Conservation (phyloP, 257 asterid species). For the Gardenia jasminoides region DNA sequence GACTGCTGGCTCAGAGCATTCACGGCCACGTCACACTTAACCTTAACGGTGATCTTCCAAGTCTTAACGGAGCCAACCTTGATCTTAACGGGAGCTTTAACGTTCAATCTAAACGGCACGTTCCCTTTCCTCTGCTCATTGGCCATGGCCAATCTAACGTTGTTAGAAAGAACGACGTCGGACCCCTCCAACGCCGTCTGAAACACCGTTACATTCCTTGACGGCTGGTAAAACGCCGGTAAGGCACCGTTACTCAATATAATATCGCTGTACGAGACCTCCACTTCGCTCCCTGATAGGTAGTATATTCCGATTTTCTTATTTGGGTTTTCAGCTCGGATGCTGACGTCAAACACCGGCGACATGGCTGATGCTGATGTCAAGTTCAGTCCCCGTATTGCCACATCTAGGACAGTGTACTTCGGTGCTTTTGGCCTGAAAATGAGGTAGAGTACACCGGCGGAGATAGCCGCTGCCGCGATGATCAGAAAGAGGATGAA, state of each 20-base stretch:
- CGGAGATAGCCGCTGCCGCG: slow-evolving; percentile 52
- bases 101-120: slow-evolving; percentile 53
- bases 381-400: slow-evolving; percentile 49
- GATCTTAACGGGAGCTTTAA: slow-evolving; percentile 59
- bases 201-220: slow-evolving; percentile 59
- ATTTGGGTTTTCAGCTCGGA: slow-evolving; percentile 70
- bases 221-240: slow-evolving; percentile 71
- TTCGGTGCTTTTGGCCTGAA: slow-evolving; percentile 66
- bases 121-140: slow-evolving; percentile 34
- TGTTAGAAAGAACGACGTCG: slow-evolving; percentile 42
- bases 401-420: slow-evolving; percentile 43
- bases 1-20: slow-evolving; percentile 44
- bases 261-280: slow-evolving; percentile 35
- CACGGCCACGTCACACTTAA: slow-evolving; percentile 65
- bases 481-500: slow-evolving; percentile 42
- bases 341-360: slow-evolving; percentile 62
- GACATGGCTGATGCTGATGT: slow-evolving; percentile 48
- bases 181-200: slow-evolving; percentile 44
- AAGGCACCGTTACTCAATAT: slow-evolving; percentile 47
- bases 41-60: slow-evolving; percentile 64
- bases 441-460: slow-evolving; percentile 67
- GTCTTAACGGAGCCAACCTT: slow-evolving; percentile 65
- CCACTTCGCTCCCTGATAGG: slow-evolving; percentile 37
- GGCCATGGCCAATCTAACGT: slow-evolving; percentile 38
- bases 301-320: slow-evolving; percentile 69